Base-by-base conservation (phyloP, 306 rosid genomes). In the Pachyrhizus erosus region DNA sequence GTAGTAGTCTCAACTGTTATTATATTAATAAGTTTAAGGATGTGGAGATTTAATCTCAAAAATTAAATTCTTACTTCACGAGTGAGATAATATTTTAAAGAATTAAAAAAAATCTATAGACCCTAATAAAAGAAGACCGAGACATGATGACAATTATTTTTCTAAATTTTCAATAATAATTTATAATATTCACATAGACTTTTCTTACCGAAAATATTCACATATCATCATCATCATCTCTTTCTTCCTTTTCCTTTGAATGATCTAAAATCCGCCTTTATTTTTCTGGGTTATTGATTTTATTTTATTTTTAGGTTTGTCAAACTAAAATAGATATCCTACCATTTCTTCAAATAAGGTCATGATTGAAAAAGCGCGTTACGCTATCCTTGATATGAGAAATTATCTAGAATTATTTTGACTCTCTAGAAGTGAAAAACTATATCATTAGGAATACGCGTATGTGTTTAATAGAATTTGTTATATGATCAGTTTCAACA, bases 371-470 rank as follows among this genome's bases (percentile, higher is more conserved):
- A 55, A 64, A 20, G 5, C 70, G 58, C 9, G 57, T 73, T 69
- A 78, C 67, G 9, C 43, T 76, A 74, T 26, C 33, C 8, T 27
- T 21, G 29, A 48, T 4, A 43, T 26, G 54, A 40, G 70, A 83
- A 71, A 65, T 55, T 33, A 40, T 33, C 40, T 39, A 49, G 43
- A 54, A 78, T 33, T 17, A 26, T 9, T 68, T 80, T 88, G 89
- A 85, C 80, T 65, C 79, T 85, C 87, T 85, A 76, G 83, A 88
- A 82, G 79, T 12, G 33, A 46, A 82, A 79, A 78, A 5, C 60
- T 58, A 69, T 43, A 23, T 70, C 26, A 13, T 13, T n/a, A 20
- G 23, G 6, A 15, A 84, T 70, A 62, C 14, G 21, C 27, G 61
- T 66, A 27, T 54, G 1, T 39, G 8, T 46, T 1, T 6, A 6